A percentile compares a stretch with the other conserved stretches of the same genome.
Evolutionary conservation across 2,329 filamentous ascomycete genomes (phyloP).

Genomic region (Diaporthe velutina): DNA sequence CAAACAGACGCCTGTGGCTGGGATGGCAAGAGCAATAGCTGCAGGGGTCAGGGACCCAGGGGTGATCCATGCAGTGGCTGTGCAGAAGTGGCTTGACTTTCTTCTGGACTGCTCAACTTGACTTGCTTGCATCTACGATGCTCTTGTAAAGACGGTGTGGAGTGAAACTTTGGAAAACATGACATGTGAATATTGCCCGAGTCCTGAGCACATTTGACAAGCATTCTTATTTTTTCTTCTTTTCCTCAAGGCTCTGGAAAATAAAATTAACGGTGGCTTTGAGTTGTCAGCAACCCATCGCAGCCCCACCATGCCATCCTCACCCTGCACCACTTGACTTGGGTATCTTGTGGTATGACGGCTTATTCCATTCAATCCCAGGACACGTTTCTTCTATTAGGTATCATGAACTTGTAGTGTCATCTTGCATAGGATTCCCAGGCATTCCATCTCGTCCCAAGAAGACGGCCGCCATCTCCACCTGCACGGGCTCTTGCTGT

Average conservation of each 20-base stretch:
- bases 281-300: neutral
- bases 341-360: no score
- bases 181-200: neutral
- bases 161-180: neutral
- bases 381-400: no score
- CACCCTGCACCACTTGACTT: no score
- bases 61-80: neutral
- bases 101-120: neutral
- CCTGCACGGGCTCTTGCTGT: no score
- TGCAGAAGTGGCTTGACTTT: slow-evolving; percentile 24
- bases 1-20: neutral
- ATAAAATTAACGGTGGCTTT: neutral
- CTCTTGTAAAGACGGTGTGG: neutral
- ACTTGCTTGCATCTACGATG: neutral
- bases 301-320: no score
- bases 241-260: neutral
- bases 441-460: no score
- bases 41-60: neutral
- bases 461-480: no score
- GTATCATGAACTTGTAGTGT: no score
- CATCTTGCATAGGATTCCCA: no score
- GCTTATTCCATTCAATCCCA: no score
- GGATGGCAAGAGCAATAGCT: neutral
- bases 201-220: no score
- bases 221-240: no score